Base-by-base conservation (phyloP, 2,329 filamentous ascomycete species). In the Arthrinium phaeospermum region DNA sequence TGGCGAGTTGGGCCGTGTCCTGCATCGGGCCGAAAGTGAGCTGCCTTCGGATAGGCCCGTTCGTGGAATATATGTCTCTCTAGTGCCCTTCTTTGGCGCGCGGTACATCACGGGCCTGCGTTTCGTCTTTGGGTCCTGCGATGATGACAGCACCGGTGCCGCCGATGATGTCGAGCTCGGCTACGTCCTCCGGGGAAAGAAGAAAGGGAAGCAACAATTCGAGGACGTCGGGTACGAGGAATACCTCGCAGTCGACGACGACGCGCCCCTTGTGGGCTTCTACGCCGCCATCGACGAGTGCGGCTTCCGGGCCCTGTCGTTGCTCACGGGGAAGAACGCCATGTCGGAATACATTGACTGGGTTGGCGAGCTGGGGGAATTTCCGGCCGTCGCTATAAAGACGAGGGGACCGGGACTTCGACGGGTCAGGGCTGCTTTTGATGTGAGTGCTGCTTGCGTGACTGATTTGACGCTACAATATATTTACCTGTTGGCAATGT, bases 81-180 rank as follows among this genome's bases (percentile, higher is more conserved):
- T 78, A 1, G 53, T 78, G 14, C 51, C 72, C 2, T 78, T 78
- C 67, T 79, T 78, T 70, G 74, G 71, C 2, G 53, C 14, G 12
- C 71, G 67, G 57, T 77, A 76, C 61, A 71, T 79, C 49, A 76
- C 77, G 22, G 77, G 77, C 10, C 49, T 79, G 34, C 71, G 73
- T 7, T 77, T 79, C 44, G 71, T 73, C 16, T 76, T 75, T 22
- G 68, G 73, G 13, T 57, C 44, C 44, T 1, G 44, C 44, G 37
- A 41, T 41, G 37, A 16, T 41, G 37, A 16, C 44, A 16, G 53
- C 53, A 30, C 14, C 27, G 3, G 70, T 0, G 61, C 45, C 16
- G 41, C 71, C 37, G 75, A 77, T 19, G 75, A 77, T 16, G 72
- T 78, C 46, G 75, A 77, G 53, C 71, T 78, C 16, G 76, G 77